A percentile compares a stretch with the other conserved stretches of the same genome.
Evolutionary conservation across 1,284 basidiomycete species (phyloP).

Genomic region (Apiotrichum sp.): DNA sequence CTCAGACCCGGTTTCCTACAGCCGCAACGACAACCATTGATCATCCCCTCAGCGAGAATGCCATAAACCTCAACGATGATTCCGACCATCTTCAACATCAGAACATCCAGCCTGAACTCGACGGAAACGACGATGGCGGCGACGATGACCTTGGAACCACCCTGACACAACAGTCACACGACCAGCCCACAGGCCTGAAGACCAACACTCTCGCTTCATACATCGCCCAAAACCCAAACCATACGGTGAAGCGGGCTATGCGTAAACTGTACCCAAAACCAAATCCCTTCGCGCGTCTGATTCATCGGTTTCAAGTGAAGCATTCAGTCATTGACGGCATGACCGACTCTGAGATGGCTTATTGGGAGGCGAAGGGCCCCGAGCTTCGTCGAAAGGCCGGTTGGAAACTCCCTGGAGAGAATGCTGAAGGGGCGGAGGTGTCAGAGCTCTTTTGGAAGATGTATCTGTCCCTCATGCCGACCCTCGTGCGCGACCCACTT

Average conservation of each 20-base stretch:
- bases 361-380: slow-evolving; percentile 30
- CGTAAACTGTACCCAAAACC: slow-evolving; percentile 33
- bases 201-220: slow-evolving; percentile 29
- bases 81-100: too few relatives aligned
- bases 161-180: background rate
- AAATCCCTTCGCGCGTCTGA: slow-evolving; percentile 35
- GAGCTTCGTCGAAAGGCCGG: slow-evolving; percentile 37
- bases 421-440: slow-evolving; percentile 37
- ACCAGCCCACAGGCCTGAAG: background rate
- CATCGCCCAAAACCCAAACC: slow-evolving; percentile 32
- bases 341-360: slow-evolving; percentile 28
- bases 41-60: background rate
- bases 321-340: slow-evolving; percentile 45
- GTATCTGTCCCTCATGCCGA: slow-evolving; percentile 53
- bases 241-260: slow-evolving; percentile 33
- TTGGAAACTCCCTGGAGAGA: slow-evolving; percentile 40
- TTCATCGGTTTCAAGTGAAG: slow-evolving; percentile 38
- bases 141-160: background rate
- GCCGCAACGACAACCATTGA: background rate
- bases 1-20: background rate
- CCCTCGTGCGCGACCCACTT: slow-evolving; percentile 53
- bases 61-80: background rate
- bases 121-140: background rate
- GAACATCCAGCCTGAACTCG: background rate
- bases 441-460: slow-evolving; percentile 50